These are phyloP conservation scores for Euphorbia peplus DNA, from an alignment of 345 rosid genomes.

Conservation along the genomic window DNA sequence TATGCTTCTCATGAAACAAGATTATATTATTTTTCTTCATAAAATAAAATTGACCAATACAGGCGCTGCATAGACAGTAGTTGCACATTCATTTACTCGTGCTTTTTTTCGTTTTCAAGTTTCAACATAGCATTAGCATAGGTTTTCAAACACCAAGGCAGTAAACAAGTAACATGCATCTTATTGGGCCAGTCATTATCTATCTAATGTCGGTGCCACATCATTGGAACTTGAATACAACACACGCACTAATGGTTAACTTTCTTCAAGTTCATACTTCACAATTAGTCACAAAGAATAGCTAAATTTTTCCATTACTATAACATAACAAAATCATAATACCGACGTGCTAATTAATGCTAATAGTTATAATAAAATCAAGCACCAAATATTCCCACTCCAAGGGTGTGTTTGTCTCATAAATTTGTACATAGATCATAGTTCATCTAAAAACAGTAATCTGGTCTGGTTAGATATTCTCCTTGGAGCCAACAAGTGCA, in stretches of 20 bases:
- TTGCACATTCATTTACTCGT: no score
- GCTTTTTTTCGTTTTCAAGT: no score
- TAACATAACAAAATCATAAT: slow-evolving; percentile 1
- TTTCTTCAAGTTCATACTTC: background rate
- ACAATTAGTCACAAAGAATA: background rate
- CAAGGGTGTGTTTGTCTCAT: slow-evolving; percentile 9
- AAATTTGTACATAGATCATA: slow-evolving; percentile 37
- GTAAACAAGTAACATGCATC: background rate
- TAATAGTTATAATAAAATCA: slow-evolving; percentile 23
- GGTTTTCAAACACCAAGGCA: no score
- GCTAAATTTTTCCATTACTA: background rate
- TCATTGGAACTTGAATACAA: no score
- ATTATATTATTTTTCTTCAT: no score
- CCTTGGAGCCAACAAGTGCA: slow-evolving; percentile 18
- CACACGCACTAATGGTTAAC: no score
- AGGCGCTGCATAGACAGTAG: no score
- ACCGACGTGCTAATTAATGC: slow-evolving; percentile 3
- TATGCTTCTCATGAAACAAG: no score
- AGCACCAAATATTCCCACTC: slow-evolving; percentile 29
- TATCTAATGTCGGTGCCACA: no score
- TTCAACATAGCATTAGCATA: no score
- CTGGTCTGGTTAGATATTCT: slow-evolving; percentile 32
- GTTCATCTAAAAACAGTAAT: slow-evolving; percentile 22
- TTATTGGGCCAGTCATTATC: background rate
- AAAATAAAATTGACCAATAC: no score